A percentile compares a stretch with the other conserved stretches of the same genome.
phyloP scores from a whole-genome alignment of 2,329 filamentous ascomycete genomes.

The Cladorrhinum sp. region DNA sequence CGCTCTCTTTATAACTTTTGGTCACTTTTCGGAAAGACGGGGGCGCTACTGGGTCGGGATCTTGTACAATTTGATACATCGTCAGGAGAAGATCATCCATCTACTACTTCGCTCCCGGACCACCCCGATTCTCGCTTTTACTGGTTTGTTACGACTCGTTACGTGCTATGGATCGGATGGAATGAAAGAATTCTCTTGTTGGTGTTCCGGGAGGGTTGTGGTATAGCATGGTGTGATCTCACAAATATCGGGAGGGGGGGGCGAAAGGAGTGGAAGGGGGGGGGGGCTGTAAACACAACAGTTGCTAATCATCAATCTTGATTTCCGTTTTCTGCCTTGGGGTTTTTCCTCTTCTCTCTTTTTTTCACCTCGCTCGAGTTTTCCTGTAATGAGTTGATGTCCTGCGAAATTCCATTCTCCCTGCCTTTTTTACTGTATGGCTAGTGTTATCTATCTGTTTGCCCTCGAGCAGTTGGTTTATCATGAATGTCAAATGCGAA shows the following conservation, averaged over 20 bases:
- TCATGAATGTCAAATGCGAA: too few relatives aligned
- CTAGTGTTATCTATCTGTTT: constrained; percentile 1
- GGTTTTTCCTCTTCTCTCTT: constrained; percentile 3
- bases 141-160: constrained; percentile 14
- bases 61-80: constrained; percentile 36
- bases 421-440: background rate
- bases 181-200: background rate
- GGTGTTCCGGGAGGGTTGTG: background rate
- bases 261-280: constrained; percentile 4
- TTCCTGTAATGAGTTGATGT: constrained; percentile 5
- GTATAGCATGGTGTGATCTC: background rate
- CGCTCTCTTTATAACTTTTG: constrained; percentile 29
- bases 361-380: background rate
- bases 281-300: constrained; percentile 16
- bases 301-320: constrained; percentile 20
- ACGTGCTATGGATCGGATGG: constrained; percentile 9
- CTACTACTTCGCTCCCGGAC: constrained; percentile 24
- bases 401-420: constrained; percentile 1
- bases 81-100: constrained; percentile 27
- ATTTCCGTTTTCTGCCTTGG: constrained; percentile 8
- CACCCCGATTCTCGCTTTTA: constrained; percentile 7
- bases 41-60: constrained; percentile 34
- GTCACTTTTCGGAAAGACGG: constrained; percentile 35
- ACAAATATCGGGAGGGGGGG: constrained; percentile 3
- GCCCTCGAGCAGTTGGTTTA: background rate